Percentiles rank a stretch among this genome's conserved stretches.
Conservation (phyloP, 2,329 filamentous ascomycete species). For the Tympanopsis confertula region DNA sequence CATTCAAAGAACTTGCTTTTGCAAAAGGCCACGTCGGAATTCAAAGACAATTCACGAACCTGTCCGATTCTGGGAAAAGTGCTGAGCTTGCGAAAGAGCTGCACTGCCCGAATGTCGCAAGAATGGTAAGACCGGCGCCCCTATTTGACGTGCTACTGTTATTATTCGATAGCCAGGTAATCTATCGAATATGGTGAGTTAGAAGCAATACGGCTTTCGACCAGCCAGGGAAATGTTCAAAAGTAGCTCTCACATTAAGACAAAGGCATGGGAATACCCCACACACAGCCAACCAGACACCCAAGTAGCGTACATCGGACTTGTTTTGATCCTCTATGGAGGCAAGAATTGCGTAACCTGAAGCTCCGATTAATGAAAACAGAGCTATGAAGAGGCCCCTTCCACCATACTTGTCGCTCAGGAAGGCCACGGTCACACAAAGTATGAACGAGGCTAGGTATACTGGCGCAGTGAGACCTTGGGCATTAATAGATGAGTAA, state of each 20-base stretch:
- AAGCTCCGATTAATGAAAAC: conserved; percentile 42
- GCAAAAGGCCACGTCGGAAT: too few species aligned
- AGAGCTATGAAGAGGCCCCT: conserved; percentile 46
- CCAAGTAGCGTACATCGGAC: conserved; percentile 24
- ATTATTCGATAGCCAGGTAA: conserved; percentile 18
- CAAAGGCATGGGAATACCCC: conserved; percentile 48
- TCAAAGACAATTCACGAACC: too few species aligned
- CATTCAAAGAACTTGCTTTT: too few species aligned
- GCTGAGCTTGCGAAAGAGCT: conserved; percentile 15
- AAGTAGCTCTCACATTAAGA: too few species aligned
- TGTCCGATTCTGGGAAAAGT: conserved; percentile 10
- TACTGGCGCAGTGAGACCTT: conserved; percentile 62
- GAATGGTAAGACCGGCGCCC: conserved; percentile 11
- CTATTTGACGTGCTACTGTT: conserved; percentile 15
- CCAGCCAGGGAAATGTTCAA: too few species aligned
- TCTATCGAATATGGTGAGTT: too few species aligned
- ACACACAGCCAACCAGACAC: conserved; percentile 36
- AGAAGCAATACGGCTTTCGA: too few species aligned
- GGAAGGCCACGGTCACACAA: conserved; percentile 46
- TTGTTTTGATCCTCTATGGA: conserved; percentile 25
- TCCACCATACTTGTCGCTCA: conserved; percentile 55
- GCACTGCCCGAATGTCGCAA: conserved; percentile 14
- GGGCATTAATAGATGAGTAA: conserved; percentile 52
- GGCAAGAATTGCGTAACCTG: conserved; percentile 56
- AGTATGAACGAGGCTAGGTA: conserved; percentile 59